Evolutionary conservation across 345 rosid genomes (phyloP).

Genomic region (Euphorbia lathyris): DNA sequence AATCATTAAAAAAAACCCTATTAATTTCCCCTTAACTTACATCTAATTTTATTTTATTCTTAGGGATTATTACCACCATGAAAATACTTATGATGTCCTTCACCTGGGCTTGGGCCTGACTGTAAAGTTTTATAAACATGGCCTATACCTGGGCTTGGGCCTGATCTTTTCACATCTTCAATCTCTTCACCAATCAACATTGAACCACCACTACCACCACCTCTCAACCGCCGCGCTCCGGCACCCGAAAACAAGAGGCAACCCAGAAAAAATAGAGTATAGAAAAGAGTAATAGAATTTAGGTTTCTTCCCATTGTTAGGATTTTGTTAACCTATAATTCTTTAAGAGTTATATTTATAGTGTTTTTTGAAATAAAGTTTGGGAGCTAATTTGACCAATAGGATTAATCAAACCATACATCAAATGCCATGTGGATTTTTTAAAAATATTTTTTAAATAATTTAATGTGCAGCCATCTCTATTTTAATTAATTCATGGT

Average conservation of each 20-base stretch:
- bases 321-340: too few relatives aligned
- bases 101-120: constrained; percentile 50
- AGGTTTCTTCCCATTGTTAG: constrained; percentile 16
- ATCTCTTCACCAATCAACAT: constrained; percentile 5
- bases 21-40: neutral
- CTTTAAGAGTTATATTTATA: constrained; percentile 24
- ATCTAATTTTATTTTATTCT: neutral
- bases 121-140: constrained; percentile 12
- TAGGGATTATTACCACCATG: constrained; percentile 19
- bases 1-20: neutral
- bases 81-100: constrained; percentile 33
- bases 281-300: neutral
- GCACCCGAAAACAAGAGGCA: constrained; percentile 18
- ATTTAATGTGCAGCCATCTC: constrained; percentile 30
- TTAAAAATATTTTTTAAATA: neutral
- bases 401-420: neutral
- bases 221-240: constrained; percentile 25
- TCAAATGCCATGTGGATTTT: constrained; percentile 14
- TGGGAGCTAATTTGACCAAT: constrained; percentile 13
- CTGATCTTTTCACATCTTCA: constrained; percentile 28
- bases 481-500: constrained; percentile 21
- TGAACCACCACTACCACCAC: constrained; percentile 12
- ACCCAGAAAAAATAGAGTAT: constrained; percentile 17
- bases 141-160: constrained; percentile 42
- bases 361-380: neutral